Evolutionary conservation across 495 filamentous ascomycete genomes (phyloP).

Genomic region (Penicillium egyptiacum): DNA sequence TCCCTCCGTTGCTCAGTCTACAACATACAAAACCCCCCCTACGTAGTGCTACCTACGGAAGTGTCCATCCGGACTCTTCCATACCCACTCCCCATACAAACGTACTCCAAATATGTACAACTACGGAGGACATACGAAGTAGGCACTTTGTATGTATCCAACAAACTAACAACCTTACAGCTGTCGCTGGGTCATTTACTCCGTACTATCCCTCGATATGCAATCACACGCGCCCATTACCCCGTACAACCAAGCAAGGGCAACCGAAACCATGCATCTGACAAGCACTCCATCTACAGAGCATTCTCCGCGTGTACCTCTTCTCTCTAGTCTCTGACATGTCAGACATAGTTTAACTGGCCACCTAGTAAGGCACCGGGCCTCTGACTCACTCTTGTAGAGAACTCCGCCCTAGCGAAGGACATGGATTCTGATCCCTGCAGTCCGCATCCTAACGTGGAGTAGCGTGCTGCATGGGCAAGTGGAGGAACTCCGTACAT

Average conservation of each 20-base stretch:
- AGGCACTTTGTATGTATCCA: neutral
- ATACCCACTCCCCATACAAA: conserved; percentile 1
- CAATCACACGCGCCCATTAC: conserved; percentile 23
- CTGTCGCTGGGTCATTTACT: neutral
- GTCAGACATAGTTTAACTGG: conserved; percentile 6
- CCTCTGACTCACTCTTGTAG: conserved; percentile 28
- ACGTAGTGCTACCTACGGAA: neutral
- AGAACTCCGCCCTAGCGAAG: conserved; percentile 3
- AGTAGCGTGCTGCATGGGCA: conserved; percentile 29
- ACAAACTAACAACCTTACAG: neutral
- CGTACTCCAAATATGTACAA: conserved; percentile 1
- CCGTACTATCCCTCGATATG: neutral
- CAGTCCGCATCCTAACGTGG: conserved; percentile 12
- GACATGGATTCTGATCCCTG: conserved; percentile 23
- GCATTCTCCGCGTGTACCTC: too few species aligned
- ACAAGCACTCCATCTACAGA: conserved; percentile 11
- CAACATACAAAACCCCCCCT: conserved; percentile 1
- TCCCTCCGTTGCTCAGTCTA: conserved; percentile 28
- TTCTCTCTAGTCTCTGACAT: conserved; percentile 5
- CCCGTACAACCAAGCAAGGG: conserved; percentile 34
- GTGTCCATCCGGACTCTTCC: neutral
- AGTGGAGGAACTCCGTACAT: neutral
- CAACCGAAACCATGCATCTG: conserved; percentile 11
- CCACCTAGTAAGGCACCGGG: neutral
- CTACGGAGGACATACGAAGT: neutral